These are phyloP conservation scores for Lyophyllum decastes DNA, from an alignment of 768 basidiomycete species.

Conservation along the genomic window DNA sequence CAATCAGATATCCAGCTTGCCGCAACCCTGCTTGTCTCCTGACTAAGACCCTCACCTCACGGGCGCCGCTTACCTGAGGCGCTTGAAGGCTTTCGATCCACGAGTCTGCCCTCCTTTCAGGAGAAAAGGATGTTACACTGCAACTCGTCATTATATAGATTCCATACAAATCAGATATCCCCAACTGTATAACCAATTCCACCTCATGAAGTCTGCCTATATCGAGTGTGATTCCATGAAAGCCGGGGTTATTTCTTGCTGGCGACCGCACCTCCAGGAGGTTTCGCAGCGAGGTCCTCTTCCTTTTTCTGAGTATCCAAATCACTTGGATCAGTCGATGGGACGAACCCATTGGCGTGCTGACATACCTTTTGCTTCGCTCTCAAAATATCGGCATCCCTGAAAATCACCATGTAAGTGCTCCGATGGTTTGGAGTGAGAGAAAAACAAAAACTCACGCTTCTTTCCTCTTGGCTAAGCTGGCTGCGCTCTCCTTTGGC, in stretches of 20 bases:
- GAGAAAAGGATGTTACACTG: too few species aligned
- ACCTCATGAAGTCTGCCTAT: conserved; percentile 9
- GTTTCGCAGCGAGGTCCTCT: conserved; percentile 40
- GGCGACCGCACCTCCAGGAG: conserved; percentile 23
- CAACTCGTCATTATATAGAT: not conserved
- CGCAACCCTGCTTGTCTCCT: not conserved
- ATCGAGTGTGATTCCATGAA: conserved; percentile 11
- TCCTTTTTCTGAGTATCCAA: conserved; percentile 49
- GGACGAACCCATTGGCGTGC: conserved; percentile 4
- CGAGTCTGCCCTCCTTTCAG: too few species aligned
- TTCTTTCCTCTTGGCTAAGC: conserved; percentile 72
- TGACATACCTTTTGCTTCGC: conserved; percentile 75
- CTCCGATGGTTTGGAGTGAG: conserved; percentile 1
- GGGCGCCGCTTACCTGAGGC: not conserved
- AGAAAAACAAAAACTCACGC: conserved; percentile 48
- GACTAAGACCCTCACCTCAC: conserved; percentile 4
- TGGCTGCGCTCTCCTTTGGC: conserved; percentile 67
- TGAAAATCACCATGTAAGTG: conserved; percentile 31
- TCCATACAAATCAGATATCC: not conserved
- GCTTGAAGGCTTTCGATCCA: not conserved
- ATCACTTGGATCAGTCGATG: conserved; percentile 1
- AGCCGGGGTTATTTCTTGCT: conserved; percentile 37
- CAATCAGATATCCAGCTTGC: conserved; percentile 1
- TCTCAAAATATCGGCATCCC: conserved; percentile 74
- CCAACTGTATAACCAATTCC: not conserved